These are phyloP conservation scores for Phoma herbarum DNA, from an alignment of 2,329 filamentous ascomycete genomes.

Conservation along the genomic window DNA sequence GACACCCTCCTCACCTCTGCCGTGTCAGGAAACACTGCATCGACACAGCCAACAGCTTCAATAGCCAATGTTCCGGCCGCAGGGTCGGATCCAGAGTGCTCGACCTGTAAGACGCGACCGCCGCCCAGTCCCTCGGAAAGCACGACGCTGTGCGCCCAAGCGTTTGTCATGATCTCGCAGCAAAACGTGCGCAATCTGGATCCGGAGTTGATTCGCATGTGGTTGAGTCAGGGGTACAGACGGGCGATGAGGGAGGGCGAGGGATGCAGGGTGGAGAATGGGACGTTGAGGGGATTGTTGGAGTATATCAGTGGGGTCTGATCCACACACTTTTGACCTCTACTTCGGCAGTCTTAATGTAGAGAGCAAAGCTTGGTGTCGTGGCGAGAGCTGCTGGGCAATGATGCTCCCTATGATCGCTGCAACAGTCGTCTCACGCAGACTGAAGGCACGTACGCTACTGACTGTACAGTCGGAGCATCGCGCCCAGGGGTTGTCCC, in stretches of 20 bases:
- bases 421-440: background rate
- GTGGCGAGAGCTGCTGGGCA: background rate
- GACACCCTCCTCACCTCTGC: conserved; percentile 15
- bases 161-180: conserved; percentile 47
- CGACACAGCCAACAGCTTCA: background rate
- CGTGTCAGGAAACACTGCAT: background rate
- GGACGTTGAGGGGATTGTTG: conserved; percentile 43
- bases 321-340: background rate
- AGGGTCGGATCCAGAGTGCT: conserved; percentile 35
- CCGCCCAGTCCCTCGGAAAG: conserved; percentile 40
- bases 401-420: background rate
- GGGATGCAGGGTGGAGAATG: conserved; percentile 49
- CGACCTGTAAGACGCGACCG: conserved; percentile 38
- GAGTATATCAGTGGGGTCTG: conserved; percentile 46
- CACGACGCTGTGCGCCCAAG: conserved; percentile 48
- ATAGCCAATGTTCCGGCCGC: background rate
- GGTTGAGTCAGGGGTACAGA: conserved; percentile 44
- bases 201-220: conserved; percentile 40
- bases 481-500: no score
- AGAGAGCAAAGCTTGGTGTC: background rate
- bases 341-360: background rate
- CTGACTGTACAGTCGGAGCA: background rate
- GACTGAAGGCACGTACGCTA: background rate
- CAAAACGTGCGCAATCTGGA: conserved; percentile 48
- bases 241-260: conserved; percentile 41